Evolutionary conservation across 768 basidiomycete genomes (phyloP), one percentile per base, ranked within the genome.

Genomic region (Leccinum arenicola): DNA sequence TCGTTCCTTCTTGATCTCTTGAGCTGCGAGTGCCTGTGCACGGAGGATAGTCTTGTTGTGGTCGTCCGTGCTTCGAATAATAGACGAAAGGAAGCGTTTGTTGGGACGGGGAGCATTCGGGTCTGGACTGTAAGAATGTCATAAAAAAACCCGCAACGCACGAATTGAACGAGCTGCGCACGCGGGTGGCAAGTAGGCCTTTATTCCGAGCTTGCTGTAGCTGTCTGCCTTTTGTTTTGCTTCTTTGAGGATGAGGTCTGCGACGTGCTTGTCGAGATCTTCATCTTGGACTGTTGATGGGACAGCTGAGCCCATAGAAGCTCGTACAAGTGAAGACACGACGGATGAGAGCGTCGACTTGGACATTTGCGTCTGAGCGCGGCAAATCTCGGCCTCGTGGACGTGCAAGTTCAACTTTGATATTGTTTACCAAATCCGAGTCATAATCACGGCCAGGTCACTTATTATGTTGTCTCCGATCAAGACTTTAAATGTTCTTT

Each of bases 61-160:
- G 58, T 95, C 95, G 70, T 97, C 95, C 4, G 97, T 97, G 64
- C 84, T 94, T 64, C 88, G 85, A 57, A 99, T 95, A 61, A 99
- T 94, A 21, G 88, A 87, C 0, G 84, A 82, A 25, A 92, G 75
- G 69, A 92, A 92, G 0, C 90, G 89, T 68, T 92, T 92, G 75
- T 92, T 91, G 35, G 95, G 74, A 64, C 83, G 86, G 0, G 93
- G 93, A 1, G 84, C 86, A 72, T 86, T 86, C 63, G 79, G 82
- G 66, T 92, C 90, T 6, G 82, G 73, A 57, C 88, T 91, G 64
- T 31, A 57, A 12, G 15, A 31, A 49, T 21, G 47, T 59, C 19
- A 55, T 45, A 4, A 62, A 27, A 38, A 29, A 29, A 29, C 29
- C 35, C n/a, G 5, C 47, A 57, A 52, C 8, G 53, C 27, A 35